Evolutionary conservation across 2,329 filamentous ascomycete species (phyloP).

Genomic region (Coniochaeta ligniaria): DNA sequence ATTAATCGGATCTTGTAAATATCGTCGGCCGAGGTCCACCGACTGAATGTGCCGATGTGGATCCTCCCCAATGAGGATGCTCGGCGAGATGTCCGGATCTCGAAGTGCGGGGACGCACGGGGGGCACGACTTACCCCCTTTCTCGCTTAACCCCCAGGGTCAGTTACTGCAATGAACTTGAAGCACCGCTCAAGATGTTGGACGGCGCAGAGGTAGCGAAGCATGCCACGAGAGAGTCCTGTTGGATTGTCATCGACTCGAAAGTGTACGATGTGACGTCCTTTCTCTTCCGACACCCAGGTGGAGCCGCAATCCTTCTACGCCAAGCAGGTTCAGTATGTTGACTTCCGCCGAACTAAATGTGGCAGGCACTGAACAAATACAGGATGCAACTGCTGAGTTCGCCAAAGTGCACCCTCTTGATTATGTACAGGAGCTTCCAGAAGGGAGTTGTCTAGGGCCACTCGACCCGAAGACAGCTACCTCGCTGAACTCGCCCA

Average conservation of each 20-base stretch:
- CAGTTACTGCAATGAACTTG: background rate
- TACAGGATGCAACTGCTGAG: constrained; percentile 22
- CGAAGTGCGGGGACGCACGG: background rate
- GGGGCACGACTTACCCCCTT: background rate
- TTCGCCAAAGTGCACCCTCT: constrained; percentile 22
- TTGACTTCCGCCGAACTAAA: background rate
- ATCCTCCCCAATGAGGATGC: background rate
- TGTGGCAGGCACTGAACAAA: background rate
- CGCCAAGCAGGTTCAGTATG: constrained; percentile 21
- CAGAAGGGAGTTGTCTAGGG: constrained; percentile 19
- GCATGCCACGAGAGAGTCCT: constrained; percentile 24
- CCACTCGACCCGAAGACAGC: constrained; percentile 16
- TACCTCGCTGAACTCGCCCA: constrained; percentile 12
- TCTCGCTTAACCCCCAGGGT: background rate
- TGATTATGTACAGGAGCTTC: constrained; percentile 21
- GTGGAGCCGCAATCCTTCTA: constrained; percentile 20
- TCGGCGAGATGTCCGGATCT: background rate
- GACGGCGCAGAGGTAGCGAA: constrained; percentile 24
- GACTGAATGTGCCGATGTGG: background rate
- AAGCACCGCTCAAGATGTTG: constrained; percentile 8
- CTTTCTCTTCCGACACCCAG: constrained; percentile 24
- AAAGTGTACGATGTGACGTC: constrained; percentile 29
- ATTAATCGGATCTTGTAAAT: background rate
- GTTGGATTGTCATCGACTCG: constrained; percentile 27
- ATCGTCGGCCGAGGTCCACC: background rate